Evolutionary conservation across 805 yeast species (phyloP).

Genomic region (Candida maris): DNA sequence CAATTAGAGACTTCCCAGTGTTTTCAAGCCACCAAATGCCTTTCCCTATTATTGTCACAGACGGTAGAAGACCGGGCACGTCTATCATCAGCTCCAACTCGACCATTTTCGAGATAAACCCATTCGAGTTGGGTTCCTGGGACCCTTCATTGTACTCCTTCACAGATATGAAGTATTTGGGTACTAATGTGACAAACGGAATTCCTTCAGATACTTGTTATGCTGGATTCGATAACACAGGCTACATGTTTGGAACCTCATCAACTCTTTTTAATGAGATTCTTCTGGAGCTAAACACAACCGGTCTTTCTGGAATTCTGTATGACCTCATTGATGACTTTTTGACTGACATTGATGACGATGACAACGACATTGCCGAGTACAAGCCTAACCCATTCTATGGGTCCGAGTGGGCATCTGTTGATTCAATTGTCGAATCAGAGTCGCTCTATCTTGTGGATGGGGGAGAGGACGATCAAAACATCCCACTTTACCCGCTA

Average conservation of each 20-base stretch:
- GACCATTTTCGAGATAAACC: conserved; percentile 60
- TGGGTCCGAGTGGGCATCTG: conserved; percentile 37
- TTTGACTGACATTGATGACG: conserved; percentile 38
- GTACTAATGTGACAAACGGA: conserved; percentile 63
- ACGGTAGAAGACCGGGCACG: conserved; percentile 65
- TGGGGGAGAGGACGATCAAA: conserved; percentile 77
- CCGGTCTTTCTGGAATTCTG: conserved; percentile 46
- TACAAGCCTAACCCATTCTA: conserved; percentile 71
- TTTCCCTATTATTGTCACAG: conserved; percentile 63
- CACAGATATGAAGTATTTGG: conserved; percentile 64
- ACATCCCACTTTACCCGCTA: conserved; percentile 65
- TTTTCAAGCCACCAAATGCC: conserved; percentile 65
- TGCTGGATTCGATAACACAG: conserved; percentile 75
- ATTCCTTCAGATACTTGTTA: conserved; percentile 50
- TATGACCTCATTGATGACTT: conserved; percentile 43
- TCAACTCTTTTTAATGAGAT: conserved; percentile 75
- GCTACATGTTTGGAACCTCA: conserved; percentile 79
- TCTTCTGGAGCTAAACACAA: conserved; percentile 52
- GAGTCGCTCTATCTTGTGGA: conserved; percentile 58
- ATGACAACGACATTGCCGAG: conserved; percentile 64
- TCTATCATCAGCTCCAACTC: conserved; percentile 57
- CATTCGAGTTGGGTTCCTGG: conserved; percentile 84
- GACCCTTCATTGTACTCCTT: conserved; percentile 70
- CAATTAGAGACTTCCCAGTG: conserved; percentile 56
- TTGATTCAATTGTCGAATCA: conserved; percentile 36